Percentiles rank a stretch among this genome's conserved stretches.
Conservation (phyloP, 164 flowering plant genomes). For the Nymphaea thermarum region DNA sequence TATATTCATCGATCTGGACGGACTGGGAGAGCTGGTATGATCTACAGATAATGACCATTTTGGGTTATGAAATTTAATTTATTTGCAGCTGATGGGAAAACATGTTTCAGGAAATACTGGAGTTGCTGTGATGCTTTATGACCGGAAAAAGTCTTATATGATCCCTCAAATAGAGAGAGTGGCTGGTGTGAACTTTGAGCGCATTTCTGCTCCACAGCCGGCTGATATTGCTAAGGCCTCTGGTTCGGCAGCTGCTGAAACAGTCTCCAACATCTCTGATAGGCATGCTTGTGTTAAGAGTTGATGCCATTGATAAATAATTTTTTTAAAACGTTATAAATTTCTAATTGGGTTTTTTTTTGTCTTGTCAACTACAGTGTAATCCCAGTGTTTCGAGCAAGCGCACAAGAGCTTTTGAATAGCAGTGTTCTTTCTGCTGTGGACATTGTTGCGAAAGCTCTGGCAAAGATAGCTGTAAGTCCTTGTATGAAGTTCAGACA, state of each 20-base stretch:
- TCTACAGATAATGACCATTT: neutral
- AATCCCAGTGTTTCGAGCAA: constrained; percentile 74
- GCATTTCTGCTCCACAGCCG: constrained; percentile 73
- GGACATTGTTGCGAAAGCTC: constrained; percentile 88
- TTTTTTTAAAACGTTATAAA: neutral
- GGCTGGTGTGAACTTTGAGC: constrained; percentile 93
- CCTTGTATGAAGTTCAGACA: neutral
- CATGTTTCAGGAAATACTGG: constrained; percentile 56
- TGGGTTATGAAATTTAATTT: neutral
- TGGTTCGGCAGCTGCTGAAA: constrained; percentile 68
- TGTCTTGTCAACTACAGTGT: constrained; percentile 41
- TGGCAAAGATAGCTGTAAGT: constrained; percentile 84
- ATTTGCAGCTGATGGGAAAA: neutral
- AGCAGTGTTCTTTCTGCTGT: constrained; percentile 57
- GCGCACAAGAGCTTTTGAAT: constrained; percentile 69
- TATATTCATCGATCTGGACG: constrained; percentile 98
- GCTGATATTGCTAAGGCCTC: constrained; percentile 80
- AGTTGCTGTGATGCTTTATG: constrained; percentile 90
- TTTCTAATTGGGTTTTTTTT: neutral
- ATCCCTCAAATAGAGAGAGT: constrained; percentile 71
- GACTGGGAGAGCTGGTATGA: constrained; percentile 87
- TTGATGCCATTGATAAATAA: neutral
- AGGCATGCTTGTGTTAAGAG: constrained; percentile 30
- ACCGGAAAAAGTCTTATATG: constrained; percentile 54
- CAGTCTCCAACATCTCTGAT: constrained; percentile 54